Evolutionary conservation across 148 eudicot species (phyloP).

Genomic region (Drosera capensis): DNA sequence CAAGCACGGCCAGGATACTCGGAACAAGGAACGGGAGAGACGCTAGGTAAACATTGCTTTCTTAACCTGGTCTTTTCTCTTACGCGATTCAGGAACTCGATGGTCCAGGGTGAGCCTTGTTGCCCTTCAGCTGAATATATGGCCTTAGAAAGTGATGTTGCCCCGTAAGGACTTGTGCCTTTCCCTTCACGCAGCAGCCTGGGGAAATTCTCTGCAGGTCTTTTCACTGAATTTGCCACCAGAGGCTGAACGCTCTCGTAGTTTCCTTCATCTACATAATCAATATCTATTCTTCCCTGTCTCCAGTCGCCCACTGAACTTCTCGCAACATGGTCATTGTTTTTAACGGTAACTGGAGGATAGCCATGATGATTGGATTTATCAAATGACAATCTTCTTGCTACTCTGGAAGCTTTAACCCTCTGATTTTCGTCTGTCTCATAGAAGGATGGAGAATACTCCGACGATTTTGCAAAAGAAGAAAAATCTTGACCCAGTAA

Average conservation of each 20-base stretch:
- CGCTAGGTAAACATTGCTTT: slow-evolving; percentile 39
- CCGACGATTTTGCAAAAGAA: slow-evolving; percentile 14
- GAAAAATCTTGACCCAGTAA: slow-evolving; percentile 16
- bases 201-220: slow-evolving; percentile 15
- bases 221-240: slow-evolving; percentile 15
- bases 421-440: slow-evolving; percentile 20
- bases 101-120: slow-evolving; percentile 90
- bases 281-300: slow-evolving; percentile 15
- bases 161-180: slow-evolving; percentile 16
- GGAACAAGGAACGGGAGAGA: slow-evolving; percentile 27
- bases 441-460: slow-evolving; percentile 15
- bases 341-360: slow-evolving; percentile 27
- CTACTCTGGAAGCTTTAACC: slow-evolving; percentile 21
- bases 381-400: slow-evolving; percentile 28
- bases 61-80: slow-evolving; percentile 65
- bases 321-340: slow-evolving; percentile 15
- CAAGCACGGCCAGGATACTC: slow-evolving; percentile 17
- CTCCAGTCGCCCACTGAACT: slow-evolving; percentile 16
- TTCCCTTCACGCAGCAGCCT: slow-evolving; percentile 17
- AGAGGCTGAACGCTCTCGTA: slow-evolving; percentile 11
- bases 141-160: slow-evolving; percentile 63
- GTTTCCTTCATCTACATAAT: slow-evolving; percentile 15
- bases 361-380: slow-evolving; percentile 19
- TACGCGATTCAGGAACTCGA: slow-evolving; percentile 73
- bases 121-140: slow-evolving; percentile 36